Percentiles rank a stretch among this genome's conserved stretches.
These are phyloP conservation scores for Globisporangium recalcitrans DNA, from an alignment of 352 stramenopile genomes.

Conservation along the genomic window DNA sequence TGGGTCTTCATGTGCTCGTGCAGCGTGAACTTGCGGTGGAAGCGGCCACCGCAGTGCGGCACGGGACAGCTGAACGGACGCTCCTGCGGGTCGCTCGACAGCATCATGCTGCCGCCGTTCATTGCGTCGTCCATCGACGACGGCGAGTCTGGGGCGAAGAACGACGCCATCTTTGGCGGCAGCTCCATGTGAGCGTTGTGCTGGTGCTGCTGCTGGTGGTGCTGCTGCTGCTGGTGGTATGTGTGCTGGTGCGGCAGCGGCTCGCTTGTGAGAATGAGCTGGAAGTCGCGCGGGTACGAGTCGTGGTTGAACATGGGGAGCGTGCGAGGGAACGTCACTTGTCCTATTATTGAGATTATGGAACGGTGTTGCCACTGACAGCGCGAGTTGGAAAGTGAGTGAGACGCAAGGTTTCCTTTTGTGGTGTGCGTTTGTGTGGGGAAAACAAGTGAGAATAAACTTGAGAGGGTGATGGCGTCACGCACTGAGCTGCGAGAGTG, in stretches of 20 bases:
- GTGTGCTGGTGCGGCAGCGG: not conserved
- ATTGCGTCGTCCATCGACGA: not conserved
- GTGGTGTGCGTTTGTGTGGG: not conserved
- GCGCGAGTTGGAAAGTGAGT: not conserved
- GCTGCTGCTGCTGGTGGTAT: no score
- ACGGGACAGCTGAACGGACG: constrained; percentile 46
- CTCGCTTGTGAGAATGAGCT: not conserved
- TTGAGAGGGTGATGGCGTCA: not conserved
- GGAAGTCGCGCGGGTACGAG: not conserved
- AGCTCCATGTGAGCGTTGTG: not conserved
- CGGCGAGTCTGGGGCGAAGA: not conserved
- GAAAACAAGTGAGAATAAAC: no score
- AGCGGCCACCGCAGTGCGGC: constrained; percentile 40
- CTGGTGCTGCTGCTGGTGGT: not conserved
- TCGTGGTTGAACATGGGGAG: not conserved
- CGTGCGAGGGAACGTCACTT: no score
- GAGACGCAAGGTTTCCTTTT: not conserved
- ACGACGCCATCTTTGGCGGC: not conserved
- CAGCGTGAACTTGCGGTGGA: constrained; percentile 70
- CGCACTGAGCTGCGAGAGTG: not conserved
- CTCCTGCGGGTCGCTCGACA: constrained; percentile 16
- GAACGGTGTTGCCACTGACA: not conserved
- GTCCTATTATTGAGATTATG: no score
- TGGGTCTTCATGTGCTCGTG: constrained; percentile 78
- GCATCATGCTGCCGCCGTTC: not conserved